Percentiles rank a stretch among this genome's conserved stretches.
phyloP scores from a whole-genome alignment of 805 yeast genomes.

The Wickerhamiella australiensis region DNA sequence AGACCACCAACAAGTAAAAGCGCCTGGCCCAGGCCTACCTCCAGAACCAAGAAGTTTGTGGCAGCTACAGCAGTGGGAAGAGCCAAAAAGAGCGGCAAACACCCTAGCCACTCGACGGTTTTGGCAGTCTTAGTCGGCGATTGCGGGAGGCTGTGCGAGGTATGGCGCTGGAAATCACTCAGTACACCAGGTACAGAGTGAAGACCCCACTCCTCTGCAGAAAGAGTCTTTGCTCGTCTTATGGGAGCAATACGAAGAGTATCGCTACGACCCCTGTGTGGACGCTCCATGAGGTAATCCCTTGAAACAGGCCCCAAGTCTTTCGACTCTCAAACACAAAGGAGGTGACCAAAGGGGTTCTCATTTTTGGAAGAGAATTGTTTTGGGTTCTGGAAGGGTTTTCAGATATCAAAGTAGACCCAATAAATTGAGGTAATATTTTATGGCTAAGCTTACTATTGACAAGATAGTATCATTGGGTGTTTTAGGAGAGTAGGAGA shows the following conservation, averaged over 20 bases:
- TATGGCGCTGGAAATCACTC: conserved; percentile 29
- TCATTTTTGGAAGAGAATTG: too few relatives aligned
- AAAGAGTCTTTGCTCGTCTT: conserved; percentile 21
- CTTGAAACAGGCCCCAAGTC: too few relatives aligned
- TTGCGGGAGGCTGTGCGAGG: conserved; percentile 23
- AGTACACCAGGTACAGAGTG: conserved; percentile 29
- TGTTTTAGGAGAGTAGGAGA: too few relatives aligned
- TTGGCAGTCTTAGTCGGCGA: conserved; percentile 11
- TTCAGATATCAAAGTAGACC: too few relatives aligned
- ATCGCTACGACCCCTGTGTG: conserved; percentile 11
- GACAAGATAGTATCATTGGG: too few relatives aligned
- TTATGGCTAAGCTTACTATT: too few relatives aligned
- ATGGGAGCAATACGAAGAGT: conserved; percentile 24
- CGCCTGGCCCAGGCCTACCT: conserved; percentile 14
- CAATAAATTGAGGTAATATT: too few relatives aligned
- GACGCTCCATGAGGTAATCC: conserved; percentile 9
- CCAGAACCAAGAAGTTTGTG: conserved; percentile 17
- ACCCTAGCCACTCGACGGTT: conserved; percentile 16
- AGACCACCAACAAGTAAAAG: conserved; percentile 19
- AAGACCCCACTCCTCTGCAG: conserved; percentile 29
- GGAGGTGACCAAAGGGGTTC: not conserved
- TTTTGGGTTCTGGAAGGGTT: too few relatives aligned
- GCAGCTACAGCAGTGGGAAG: conserved; percentile 26
- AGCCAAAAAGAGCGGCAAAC: conserved; percentile 26
- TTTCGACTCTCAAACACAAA: not conserved